Evolutionary conservation across 495 filamentous ascomycete genomes (phyloP), one percentile per base, ranked within the genome.

Genomic region (Tricharina praecox): DNA sequence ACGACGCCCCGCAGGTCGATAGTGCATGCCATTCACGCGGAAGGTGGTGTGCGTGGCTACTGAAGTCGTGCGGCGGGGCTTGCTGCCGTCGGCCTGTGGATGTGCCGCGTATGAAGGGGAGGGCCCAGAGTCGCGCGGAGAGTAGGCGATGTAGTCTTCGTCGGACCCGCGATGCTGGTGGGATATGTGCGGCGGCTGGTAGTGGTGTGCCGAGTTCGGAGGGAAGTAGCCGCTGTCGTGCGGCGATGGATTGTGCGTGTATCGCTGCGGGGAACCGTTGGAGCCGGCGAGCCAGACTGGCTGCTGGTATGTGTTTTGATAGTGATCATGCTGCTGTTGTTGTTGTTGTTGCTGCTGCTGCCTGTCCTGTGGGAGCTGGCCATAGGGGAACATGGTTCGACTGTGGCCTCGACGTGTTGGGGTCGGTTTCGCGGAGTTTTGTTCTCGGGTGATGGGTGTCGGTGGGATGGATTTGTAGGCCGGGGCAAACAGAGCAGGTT

Each of bases 21-120:
- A 43, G 24, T 43, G 40, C 10, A 26, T 26, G 2, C 40, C 40
- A 20, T 43, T 43, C 40, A 26, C 13, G 20, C 40, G 19, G 24
- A 43, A 43, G 40, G 24, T 26, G 21, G 40, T 43, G 34, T 37
- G 34, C 11, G 40, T 43, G 7, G 40, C 40, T 26, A 43, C 11
- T 26, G 40, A 25, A 10, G 40, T 4, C 3, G 13, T 43, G 21
- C 40, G 40, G 5, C 26, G 40, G 11, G 20, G 20, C 2, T 40
- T 19, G 37, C 7, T 32, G 28, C 28, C 7, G 28, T 32, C n/a
- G n/a, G n/a, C n/a, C n/a, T n/a, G n/a, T n/a, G n/a, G n/a, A n/a
- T n/a, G n/a, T n/a, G n/a, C n/a, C n/a, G n/a, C n/a, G n/a, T n/a
- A n/a, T n/a, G n/a, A n/a, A n/a, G n/a, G n/a, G n/a, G n/a, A n/a